Base-by-base conservation (phyloP, 2,329 filamentous ascomycete species). In the Diaporthe vaccinii region DNA sequence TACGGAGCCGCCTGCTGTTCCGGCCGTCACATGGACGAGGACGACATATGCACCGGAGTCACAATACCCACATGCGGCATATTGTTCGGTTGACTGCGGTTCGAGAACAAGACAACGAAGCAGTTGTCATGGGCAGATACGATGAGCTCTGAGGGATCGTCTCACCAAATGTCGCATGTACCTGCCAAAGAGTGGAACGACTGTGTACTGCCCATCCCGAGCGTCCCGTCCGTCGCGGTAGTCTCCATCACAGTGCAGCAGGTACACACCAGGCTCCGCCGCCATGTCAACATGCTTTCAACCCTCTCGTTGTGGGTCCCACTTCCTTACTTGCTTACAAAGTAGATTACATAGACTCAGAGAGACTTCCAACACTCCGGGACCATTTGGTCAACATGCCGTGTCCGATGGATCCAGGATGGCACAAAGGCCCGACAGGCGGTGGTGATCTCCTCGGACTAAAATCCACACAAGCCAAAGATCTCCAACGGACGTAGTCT, bases 221-320 rank as follows among this genome's bases (percentile, higher is more conserved):
- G 65, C 65, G 4, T 69, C 65, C 62, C 65, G 65, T 55, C 14
- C 65, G 65, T 69, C n/a, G 8, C 34, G n/a, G 61, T 49, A 67
- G 61, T 34, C 28, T 34, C 61, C 61, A 55, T 41, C n/a, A n/a
- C 31, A 41, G 15, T 12, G 17, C 36, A 41, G 12, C n/a, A 39
- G 22, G 31, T 25, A 51, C 62, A 34, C 10, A 25, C 10, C 49
- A 34, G 62, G 44, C 22, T 53, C 31, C 31, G 22, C 44, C 31
- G 10, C 44, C 20, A 25, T 15, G 46, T 68, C 62, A 68, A 39
- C 31, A 53, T 20, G 8, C 28, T 34, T 68, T 28, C 20, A 46
- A 5, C 28, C 59, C 8, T n/a, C 7, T 39, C 28, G 25, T n/a
- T 34, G 62, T 17, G 44, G 28, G 15, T 17, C 44, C 22, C 7